phyloP scores from a whole-genome alignment of 1,284 basidiomycete species.

The Sanghuangporus sanghuang region DNA sequence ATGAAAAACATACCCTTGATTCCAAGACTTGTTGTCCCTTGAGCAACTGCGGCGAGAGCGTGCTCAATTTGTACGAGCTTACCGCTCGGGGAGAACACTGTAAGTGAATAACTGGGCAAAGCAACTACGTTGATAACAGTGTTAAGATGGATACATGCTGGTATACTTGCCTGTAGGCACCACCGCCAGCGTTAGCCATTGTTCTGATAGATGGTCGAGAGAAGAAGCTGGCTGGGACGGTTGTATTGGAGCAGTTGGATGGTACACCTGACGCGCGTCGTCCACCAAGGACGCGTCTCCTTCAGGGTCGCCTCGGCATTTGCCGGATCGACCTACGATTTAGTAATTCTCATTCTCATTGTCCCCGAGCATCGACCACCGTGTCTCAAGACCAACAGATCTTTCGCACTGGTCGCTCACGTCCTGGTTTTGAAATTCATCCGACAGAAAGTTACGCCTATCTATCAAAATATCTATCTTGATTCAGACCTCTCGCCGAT shows the following conservation, averaged over 20 bases:
- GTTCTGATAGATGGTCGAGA: conserved; percentile 23
- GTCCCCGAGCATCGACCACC: not conserved
- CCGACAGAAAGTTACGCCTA: too few species aligned
- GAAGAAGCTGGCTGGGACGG: not conserved
- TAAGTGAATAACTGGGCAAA: conserved; percentile 85
- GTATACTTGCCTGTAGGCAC: conserved; percentile 66
- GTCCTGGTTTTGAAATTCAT: too few species aligned
- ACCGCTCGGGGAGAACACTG: conserved; percentile 97
- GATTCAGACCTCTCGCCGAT: too few species aligned
- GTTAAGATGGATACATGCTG: conserved; percentile 15
- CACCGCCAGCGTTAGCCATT: conserved; percentile 54
- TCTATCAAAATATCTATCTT: too few species aligned
- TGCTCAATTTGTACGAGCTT: conserved; percentile 99
- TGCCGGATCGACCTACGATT: not conserved
- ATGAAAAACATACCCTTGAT: conserved; percentile 77
- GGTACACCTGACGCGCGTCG: conserved; percentile 3
- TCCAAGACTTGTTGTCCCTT: conserved; percentile 94
- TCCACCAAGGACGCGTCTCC: not conserved
- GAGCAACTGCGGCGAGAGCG: conserved; percentile 94
- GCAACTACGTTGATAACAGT: conserved; percentile 3
- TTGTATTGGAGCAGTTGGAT: not conserved
- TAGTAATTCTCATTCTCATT: not conserved
- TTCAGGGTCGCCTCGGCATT: not conserved
- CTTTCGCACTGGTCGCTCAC: too few species aligned
- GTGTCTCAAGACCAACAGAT: too few species aligned